phyloP scores from a whole-genome alignment of 495 filamentous ascomycete genomes.

The Articulospora tetracladia region DNA sequence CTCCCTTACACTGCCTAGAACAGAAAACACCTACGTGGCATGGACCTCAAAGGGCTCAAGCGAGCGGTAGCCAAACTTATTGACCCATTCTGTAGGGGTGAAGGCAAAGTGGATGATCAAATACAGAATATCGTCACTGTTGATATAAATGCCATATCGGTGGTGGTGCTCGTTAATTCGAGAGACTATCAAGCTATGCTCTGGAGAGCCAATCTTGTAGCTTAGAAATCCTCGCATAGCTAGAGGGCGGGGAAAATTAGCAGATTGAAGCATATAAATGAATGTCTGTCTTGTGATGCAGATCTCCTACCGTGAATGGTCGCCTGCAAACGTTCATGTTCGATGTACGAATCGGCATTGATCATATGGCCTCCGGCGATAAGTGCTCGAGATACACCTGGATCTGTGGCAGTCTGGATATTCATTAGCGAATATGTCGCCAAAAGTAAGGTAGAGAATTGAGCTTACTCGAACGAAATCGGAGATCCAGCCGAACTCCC shows the following conservation, averaged over 20 bases:
- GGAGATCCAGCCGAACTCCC: conserved; percentile 26
- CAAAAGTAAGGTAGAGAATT: neutral
- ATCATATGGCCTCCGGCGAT: conserved; percentile 23
- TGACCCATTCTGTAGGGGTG: conserved; percentile 20
- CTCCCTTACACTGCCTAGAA: neutral
- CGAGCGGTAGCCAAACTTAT: conserved; percentile 25
- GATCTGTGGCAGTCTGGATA: conserved; percentile 20
- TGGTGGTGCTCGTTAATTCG: conserved; percentile 28
- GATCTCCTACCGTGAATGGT: conserved; percentile 13
- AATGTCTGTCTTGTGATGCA: no score
- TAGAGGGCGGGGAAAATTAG: neutral
- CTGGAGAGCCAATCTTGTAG: conserved; percentile 19
- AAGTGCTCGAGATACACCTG: conserved; percentile 22
- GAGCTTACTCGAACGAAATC: conserved; percentile 26
- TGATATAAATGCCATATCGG: conserved; percentile 22
- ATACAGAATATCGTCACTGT: conserved; percentile 27
- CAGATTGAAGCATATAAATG: neutral
- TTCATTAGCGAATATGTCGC: conserved; percentile 1
- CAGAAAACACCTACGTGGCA: conserved; percentile 20
- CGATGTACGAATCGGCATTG: conserved; percentile 15
- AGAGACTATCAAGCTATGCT: conserved; percentile 17
- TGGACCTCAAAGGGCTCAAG: conserved; percentile 24
- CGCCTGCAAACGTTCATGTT: conserved; percentile 23
- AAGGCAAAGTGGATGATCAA: conserved; percentile 11
- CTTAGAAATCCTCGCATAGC: conserved; percentile 22